phyloP scores from a whole-genome alignment of 225 moss, liverwort and hornwort species.

The Rhytidiadelphus loreus region DNA sequence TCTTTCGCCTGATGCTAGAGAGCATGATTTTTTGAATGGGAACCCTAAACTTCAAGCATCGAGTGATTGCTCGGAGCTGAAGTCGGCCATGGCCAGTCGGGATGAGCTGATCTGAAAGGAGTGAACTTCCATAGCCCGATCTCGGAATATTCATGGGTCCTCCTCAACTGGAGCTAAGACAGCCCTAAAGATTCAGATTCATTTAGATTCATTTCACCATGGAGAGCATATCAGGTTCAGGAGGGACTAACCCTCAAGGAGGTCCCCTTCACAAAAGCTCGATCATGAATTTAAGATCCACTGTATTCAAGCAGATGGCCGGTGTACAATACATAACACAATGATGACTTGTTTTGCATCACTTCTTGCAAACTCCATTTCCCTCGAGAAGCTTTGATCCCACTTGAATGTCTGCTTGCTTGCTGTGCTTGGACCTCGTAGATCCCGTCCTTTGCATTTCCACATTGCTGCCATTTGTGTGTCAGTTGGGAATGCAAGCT shows the following conservation, averaged over 20 bases:
- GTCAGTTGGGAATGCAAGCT: not conserved
- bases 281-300: not conserved
- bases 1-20: not conserved
- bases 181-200: not conserved
- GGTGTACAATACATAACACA: not conserved
- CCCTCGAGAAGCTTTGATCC: not conserved
- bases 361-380: not conserved
- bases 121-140: not conserved
- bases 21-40: too few relatives aligned
- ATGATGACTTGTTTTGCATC: not conserved
- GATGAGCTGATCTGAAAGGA: too few relatives aligned
- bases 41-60: not conserved
- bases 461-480: not conserved
- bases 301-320: not conserved
- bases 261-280: not conserved
- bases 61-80: not conserved
- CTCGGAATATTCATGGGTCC: not conserved
- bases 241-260: not conserved
- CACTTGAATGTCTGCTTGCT: not conserved
- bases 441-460: not conserved
- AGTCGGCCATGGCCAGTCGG: not conserved
- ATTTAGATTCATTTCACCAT: not conserved
- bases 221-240: not conserved
- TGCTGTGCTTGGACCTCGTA: not conserved
- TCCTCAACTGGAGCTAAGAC: not conserved